phyloP scores from a whole-genome alignment of 2,329 filamentous ascomycete genomes.

The Alternaria ethzedia region DNA sequence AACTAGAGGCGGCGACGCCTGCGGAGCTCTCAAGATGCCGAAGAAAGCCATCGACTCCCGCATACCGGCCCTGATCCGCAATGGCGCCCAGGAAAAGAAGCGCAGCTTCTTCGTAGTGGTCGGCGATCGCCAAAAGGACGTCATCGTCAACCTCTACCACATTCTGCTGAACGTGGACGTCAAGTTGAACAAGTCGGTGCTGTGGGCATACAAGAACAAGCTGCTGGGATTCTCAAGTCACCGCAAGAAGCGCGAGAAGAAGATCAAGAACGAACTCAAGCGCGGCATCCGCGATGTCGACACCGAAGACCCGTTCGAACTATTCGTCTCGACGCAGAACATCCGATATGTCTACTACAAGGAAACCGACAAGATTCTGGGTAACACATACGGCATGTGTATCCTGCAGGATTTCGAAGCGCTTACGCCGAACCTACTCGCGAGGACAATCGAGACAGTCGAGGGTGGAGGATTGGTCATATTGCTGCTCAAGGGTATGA shows the following conservation, averaged over 20 bases:
- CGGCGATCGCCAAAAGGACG: conserved; percentile 92
- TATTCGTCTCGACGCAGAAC: conserved; percentile 94
- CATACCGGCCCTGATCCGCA: conserved; percentile 50
- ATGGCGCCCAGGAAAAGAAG: conserved; percentile 77
- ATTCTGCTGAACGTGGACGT: conserved; percentile 90
- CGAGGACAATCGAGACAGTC: conserved; percentile 94
- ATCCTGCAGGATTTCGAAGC: conserved; percentile 98
- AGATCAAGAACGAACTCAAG: conserved; percentile 99
- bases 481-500: conserved; percentile 93
- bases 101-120: conserved; percentile 97
- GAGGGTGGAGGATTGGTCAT: conserved; percentile 94
- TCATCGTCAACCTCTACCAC: conserved; percentile 92
- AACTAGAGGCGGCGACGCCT: conserved; percentile 41
- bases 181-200: conserved; percentile 92
- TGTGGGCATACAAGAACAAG: conserved; percentile 99
- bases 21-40: conserved; percentile 42
- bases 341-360: conserved; percentile 99
- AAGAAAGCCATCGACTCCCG: conserved; percentile 50
- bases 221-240: conserved; percentile 91
- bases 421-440: conserved; percentile 94
- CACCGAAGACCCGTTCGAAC: conserved; percentile 91
- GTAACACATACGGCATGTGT: conserved; percentile 98
- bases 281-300: conserved; percentile 91
- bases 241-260: conserved; percentile 95
- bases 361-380: conserved; percentile 97